A percentile compares a stretch with the other conserved stretches of the same genome.
Conservation (phyloP, 805 yeast species). For the Yamadazyma sp. region DNA sequence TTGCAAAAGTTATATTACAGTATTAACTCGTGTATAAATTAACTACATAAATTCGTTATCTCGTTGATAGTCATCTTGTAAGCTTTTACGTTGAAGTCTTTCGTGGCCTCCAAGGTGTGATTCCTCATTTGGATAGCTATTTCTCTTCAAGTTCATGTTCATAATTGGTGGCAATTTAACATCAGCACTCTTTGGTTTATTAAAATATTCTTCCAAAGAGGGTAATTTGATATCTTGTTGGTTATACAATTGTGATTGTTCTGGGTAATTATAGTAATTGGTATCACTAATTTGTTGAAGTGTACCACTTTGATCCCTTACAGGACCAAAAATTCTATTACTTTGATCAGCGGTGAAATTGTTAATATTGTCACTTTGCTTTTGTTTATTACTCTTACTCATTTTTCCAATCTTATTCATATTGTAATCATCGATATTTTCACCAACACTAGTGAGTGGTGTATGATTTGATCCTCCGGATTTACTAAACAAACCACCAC, state of each 20-base stretch:
- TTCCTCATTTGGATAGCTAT: slow-evolving; percentile 8
- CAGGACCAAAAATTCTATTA: slow-evolving; percentile 16
- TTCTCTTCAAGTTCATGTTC: slow-evolving; percentile 8
- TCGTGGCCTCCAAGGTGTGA: too few species aligned
- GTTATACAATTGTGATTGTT: slow-evolving; percentile 16
- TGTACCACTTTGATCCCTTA: slow-evolving; percentile 4
- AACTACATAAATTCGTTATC: too few species aligned
- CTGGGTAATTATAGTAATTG: slow-evolving; percentile 23
- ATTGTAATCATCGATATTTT: not conserved
- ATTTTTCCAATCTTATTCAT: not conserved
- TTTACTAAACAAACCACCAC: too few species aligned
- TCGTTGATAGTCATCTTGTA: too few species aligned
- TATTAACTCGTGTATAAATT: too few species aligned
- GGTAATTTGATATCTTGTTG: slow-evolving; percentile 12
- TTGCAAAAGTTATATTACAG: too few species aligned
- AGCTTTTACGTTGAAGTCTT: too few species aligned
- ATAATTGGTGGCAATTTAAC: slow-evolving; percentile 17
- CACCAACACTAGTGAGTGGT: slow-evolving; percentile 6
- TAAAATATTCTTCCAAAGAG: slow-evolving; percentile 14
- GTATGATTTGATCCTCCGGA: slow-evolving; percentile 2
- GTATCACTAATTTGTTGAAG: slow-evolving; percentile 7
- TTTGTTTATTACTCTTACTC: not conserved
- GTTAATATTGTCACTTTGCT: slow-evolving; percentile 7
- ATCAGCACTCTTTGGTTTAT: slow-evolving; percentile 1
- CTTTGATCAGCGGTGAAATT: slow-evolving; percentile 19